Percentiles rank a stretch among this genome's conserved stretches.
Conservation (phyloP, 352 stramenopile genomes). For the Peronosclerospora sorghi region DNA sequence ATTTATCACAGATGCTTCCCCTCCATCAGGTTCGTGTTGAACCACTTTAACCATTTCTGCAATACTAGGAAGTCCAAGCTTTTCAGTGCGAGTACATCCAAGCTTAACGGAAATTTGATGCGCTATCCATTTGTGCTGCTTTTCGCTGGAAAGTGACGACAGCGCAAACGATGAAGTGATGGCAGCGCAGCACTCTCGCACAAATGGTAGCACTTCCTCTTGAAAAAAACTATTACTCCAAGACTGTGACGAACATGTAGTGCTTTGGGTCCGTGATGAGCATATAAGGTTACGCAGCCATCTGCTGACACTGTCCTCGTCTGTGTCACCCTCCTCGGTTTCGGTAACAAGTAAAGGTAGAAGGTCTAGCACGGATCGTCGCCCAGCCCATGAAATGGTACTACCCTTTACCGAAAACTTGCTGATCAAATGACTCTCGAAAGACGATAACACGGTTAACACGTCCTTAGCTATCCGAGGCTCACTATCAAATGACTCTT, state of each 20-base stretch:
- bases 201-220: slow-evolving; percentile 17
- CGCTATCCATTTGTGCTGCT: slow-evolving; percentile 24
- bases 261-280: too few relatives aligned
- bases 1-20: slow-evolving; percentile 21
- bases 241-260: too few relatives aligned
- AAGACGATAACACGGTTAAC: slow-evolving; percentile 25
- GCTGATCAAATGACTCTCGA: slow-evolving; percentile 19
- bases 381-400: slow-evolving; percentile 10
- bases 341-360: slow-evolving; percentile 9
- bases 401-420: slow-evolving; percentile 12
- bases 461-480: slow-evolving; percentile 20
- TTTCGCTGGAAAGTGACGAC: slow-evolving; percentile 16
- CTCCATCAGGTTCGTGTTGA: slow-evolving; percentile 1
- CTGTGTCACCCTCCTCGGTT: slow-evolving; percentile 1
- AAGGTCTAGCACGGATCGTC: slow-evolving; percentile 15
- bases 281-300: slow-evolving; percentile 8
- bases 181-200: slow-evolving; percentile 15
- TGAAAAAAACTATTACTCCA: slow-evolving; percentile 6
- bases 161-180: slow-evolving; percentile 18
- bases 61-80: slow-evolving; percentile 11
- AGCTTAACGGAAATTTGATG: slow-evolving; percentile 19
- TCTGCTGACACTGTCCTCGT: slow-evolving; percentile 1
- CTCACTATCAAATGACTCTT: slow-evolving; percentile 5
- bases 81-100: slow-evolving; percentile 9
- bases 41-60: slow-evolving; percentile 16